Conservation (phyloP, 208 protist genomes). For the Crithidia bombi region DNA sequence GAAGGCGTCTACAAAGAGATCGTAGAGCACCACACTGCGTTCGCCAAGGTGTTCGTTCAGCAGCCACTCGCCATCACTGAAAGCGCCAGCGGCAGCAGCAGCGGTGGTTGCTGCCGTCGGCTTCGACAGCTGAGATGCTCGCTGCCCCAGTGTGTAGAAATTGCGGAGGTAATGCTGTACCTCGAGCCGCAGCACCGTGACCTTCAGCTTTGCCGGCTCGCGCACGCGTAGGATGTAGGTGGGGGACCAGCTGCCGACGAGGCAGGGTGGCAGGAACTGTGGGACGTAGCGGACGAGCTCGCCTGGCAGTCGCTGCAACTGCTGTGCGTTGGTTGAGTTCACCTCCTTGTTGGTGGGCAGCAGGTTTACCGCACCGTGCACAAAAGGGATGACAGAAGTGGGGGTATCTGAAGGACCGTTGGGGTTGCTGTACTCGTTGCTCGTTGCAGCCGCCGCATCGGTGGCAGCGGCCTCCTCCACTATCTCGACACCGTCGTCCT, state of each 20-base stretch:
- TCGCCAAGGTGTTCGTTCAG: slow-evolving; percentile 15
- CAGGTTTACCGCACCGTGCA: slow-evolving; percentile 73
- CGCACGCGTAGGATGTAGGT: slow-evolving; percentile 69
- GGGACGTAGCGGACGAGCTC: slow-evolving; percentile 64
- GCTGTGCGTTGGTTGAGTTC: slow-evolving; percentile 54
- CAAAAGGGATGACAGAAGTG: slow-evolving; percentile 23
- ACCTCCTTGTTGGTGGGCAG: slow-evolving; percentile 87
- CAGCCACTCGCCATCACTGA: slow-evolving; percentile 32
- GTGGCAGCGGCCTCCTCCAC: no score
- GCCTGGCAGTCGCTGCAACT: slow-evolving; percentile 68
- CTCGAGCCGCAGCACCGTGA: slow-evolving; percentile 13
- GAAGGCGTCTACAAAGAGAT: slow-evolving; percentile 80
- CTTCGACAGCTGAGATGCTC: background rate
- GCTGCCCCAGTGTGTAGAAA: slow-evolving; percentile 29
- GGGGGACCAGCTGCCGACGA: slow-evolving; percentile 68
- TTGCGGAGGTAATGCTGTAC: slow-evolving; percentile 41
- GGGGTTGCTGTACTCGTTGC: background rate
- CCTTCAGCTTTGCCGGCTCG: slow-evolving; percentile 23
- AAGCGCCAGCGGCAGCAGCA: background rate
- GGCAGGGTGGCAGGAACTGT: slow-evolving; percentile 54
- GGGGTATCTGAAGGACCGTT: background rate
- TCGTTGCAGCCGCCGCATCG: no score
- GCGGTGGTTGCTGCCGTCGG: background rate
- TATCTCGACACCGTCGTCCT: background rate
- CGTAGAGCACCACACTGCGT: slow-evolving; percentile 71